A percentile compares a stretch with the other conserved stretches of the same genome.
These are phyloP conservation scores for Rhynchospora pubera DNA, from an alignment of 176 grass and related monocot genomes.

Conservation along the genomic window DNA sequence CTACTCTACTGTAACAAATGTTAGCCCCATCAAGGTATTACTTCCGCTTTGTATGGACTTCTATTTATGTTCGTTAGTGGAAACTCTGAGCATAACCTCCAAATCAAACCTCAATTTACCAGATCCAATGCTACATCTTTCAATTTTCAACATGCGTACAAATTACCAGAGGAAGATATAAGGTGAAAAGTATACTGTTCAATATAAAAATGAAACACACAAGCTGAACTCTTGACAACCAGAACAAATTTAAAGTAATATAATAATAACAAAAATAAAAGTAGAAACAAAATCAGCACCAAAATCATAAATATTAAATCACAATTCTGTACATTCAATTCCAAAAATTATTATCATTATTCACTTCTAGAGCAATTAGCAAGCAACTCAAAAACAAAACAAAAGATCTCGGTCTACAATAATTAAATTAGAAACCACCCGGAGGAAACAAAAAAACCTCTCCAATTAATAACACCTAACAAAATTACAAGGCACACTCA, in stretches of 20 bases:
- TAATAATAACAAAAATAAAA: slow-evolving; percentile 29
- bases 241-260: neutral
- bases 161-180: neutral
- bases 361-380: slow-evolving; percentile 5
- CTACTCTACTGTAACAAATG: too few relatives aligned
- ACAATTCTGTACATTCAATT: slow-evolving; percentile 2
- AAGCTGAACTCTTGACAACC: neutral
- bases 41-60: too few relatives aligned
- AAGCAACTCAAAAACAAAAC: slow-evolving; percentile 2
- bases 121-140: too few relatives aligned
- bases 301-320: slow-evolving; percentile 16
- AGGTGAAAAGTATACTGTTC: neutral
- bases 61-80: too few relatives aligned
- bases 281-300: slow-evolving; percentile 24
- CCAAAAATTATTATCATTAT: neutral
- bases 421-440: slow-evolving; percentile 16
- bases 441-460: slow-evolving; percentile 10
- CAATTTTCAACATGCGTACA: too few relatives aligned
- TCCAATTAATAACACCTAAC: slow-evolving; percentile 26
- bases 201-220: neutral
- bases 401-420: neutral
- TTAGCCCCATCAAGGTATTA: too few relatives aligned
- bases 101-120: too few relatives aligned
- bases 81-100: too few relatives aligned
- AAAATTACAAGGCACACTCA: neutral